Percentiles rank a stretch among this genome's conserved stretches.
phyloP scores from a whole-genome alignment of 768 basidiomycete species.

The Tricholomella constricta region DNA sequence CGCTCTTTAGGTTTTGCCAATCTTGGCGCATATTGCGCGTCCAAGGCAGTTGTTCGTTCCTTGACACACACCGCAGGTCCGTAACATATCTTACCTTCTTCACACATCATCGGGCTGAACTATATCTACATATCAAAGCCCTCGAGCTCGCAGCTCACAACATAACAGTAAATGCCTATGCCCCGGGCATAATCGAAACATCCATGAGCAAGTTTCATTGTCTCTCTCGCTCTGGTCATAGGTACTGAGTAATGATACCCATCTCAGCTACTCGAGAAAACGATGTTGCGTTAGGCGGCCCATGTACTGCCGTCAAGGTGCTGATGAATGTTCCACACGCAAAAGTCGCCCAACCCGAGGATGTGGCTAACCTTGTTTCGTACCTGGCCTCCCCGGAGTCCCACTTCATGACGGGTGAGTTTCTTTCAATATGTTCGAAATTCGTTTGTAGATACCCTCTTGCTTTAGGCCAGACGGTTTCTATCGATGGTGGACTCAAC shows the following conservation, averaged over 20 bases:
- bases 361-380: conserved; percentile 36
- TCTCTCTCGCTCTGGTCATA: neutral
- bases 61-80: conserved; percentile 6
- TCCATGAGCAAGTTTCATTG: conserved; percentile 24
- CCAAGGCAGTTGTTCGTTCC: conserved; percentile 36
- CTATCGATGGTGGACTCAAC: conserved; percentile 7
- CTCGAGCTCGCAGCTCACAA: conserved; percentile 24
- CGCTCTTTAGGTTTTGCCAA: neutral
- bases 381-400: conserved; percentile 36
- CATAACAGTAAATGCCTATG: conserved; percentile 37
- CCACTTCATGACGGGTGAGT: conserved; percentile 34
- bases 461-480: conserved; percentile 12
- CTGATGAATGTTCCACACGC: conserved; percentile 11
- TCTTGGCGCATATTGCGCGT: conserved; percentile 41
- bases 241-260: neutral
- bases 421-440: neutral
- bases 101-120: neutral
- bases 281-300: conserved; percentile 3
- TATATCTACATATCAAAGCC: conserved; percentile 14
- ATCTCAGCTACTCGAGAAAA: neutral
- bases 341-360: conserved; percentile 29
- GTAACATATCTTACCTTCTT: conserved; percentile 12
- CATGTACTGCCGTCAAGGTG: conserved; percentile 6
- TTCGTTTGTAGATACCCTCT: neutral
- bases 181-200: conserved; percentile 29